phyloP scores from a whole-genome alignment of 768 basidiomycete species.

The Favolaschia claudopus region DNA sequence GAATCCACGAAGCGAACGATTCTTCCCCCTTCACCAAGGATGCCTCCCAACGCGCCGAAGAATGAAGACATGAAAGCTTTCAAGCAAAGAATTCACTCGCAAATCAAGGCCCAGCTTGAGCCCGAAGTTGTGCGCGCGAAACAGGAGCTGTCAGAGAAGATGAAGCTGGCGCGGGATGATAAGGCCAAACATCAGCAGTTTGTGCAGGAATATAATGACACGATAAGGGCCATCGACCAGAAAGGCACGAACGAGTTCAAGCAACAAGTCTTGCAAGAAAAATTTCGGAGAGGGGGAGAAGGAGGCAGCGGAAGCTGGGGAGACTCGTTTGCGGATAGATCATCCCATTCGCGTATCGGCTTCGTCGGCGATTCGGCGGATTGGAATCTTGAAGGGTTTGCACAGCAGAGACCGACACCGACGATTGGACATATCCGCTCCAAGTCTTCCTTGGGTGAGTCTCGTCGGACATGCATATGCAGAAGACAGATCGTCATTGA shows the following conservation, averaged over 20 bases:
- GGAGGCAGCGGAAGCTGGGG: constrained; percentile 17
- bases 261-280: constrained; percentile 18
- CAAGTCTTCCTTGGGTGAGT: constrained; percentile 20
- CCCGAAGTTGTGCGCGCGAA: constrained; percentile 14
- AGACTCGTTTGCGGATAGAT: constrained; percentile 9
- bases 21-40: background rate
- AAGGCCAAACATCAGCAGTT: constrained; percentile 17
- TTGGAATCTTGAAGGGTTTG: constrained; percentile 14
- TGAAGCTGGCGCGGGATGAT: constrained; percentile 22
- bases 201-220: constrained; percentile 23
- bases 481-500: too few relatives aligned
- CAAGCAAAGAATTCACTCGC: constrained; percentile 20
- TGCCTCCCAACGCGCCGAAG: constrained; percentile 7
- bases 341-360: constrained; percentile 24
- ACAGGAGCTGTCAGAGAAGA: constrained; percentile 21
- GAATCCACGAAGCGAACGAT: constrained; percentile 6
- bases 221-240: constrained; percentile 14
- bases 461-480: background rate
- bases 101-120: constrained; percentile 24
- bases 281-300: constrained; percentile 13
- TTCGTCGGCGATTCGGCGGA: constrained; percentile 19
- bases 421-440: constrained; percentile 13
- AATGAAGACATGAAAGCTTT: constrained; percentile 20
- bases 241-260: constrained; percentile 16
- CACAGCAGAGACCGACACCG: constrained; percentile 14